phyloP scores from a whole-genome alignment of 1,284 basidiomycete species.

The Ustilago xerochloae region DNA sequence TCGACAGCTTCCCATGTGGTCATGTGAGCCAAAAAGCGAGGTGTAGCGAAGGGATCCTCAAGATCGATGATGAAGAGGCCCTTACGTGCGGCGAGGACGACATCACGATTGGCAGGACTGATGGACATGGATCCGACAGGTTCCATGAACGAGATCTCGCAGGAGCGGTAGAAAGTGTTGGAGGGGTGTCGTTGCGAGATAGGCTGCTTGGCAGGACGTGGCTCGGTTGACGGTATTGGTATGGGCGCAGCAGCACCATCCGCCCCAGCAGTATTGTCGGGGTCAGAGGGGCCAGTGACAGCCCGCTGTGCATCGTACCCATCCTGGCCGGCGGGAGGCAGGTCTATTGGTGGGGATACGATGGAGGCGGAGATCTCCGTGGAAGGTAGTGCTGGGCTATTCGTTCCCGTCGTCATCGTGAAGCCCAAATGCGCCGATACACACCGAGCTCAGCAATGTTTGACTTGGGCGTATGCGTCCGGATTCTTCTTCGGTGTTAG shows the following conservation, averaged over 20 bases:
- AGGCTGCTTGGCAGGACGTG: constrained; percentile 12
- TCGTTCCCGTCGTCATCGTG: constrained; percentile 16
- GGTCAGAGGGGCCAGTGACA: constrained; percentile 13
- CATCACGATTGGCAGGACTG: constrained; percentile 65
- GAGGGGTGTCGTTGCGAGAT: constrained; percentile 37
- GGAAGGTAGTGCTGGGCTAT: constrained; percentile 29
- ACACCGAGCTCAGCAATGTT: too few relatives aligned
- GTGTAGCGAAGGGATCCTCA: constrained; percentile 84
- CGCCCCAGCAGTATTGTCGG: constrained; percentile 1
- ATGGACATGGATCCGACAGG: constrained; percentile 67
- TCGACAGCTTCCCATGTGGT: constrained; percentile 96
- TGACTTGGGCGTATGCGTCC: too few relatives aligned
- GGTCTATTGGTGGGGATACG: constrained; percentile 11
- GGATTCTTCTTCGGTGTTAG: too few relatives aligned
- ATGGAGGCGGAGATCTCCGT: constrained; percentile 36
- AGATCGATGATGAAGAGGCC: constrained; percentile 97
- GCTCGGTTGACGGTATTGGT: constrained; percentile 24
- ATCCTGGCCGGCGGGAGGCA: constrained; percentile 45
- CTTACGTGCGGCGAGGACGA: constrained; percentile 73
- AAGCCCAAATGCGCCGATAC: too few relatives aligned
- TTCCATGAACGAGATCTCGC: constrained; percentile 55
- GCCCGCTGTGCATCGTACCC: constrained; percentile 37
- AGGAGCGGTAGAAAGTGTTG: constrained; percentile 49
- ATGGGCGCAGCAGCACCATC: constrained; percentile 17
- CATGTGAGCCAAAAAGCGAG: constrained; percentile 92